A percentile compares a stretch with the other conserved stretches of the same genome.
Evolutionary conservation across 129 eudicot species (phyloP).

Genomic region (Erigeron canadensis): DNA sequence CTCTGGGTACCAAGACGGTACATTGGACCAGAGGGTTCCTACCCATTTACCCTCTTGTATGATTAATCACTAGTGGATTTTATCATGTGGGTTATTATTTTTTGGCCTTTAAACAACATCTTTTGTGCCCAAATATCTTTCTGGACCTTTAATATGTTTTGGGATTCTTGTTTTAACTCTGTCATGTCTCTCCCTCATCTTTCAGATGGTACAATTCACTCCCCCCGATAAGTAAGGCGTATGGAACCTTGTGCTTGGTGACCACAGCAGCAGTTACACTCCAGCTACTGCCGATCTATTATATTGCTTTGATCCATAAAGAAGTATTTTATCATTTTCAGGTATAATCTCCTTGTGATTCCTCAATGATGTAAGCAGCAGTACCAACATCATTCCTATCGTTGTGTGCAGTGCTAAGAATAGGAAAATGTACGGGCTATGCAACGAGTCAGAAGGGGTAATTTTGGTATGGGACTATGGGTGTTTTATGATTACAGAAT

Average conservation of each 20-base stretch:
- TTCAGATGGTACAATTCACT: constrained; percentile 26
- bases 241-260: constrained; percentile 25
- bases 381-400: neutral
- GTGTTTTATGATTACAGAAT: neutral
- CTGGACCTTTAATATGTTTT: neutral
- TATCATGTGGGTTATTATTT: neutral
- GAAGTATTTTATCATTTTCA: constrained; percentile 19
- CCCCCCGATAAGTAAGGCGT: constrained; percentile 22
- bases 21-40: too few relatives aligned
- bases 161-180: neutral
- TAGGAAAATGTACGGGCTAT: neutral
- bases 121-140: neutral
- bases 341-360: constrained; percentile 4
- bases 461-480: neutral
- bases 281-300: constrained; percentile 11
- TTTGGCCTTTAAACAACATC: neutral
- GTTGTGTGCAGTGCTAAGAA: neutral
- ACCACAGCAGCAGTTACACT: constrained; percentile 26
- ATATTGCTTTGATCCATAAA: constrained; percentile 21
- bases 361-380: neutral
- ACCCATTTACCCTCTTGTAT: too few relatives aligned
- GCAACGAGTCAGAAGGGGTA: neutral
- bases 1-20: too few relatives aligned
- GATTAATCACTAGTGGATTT: neutral
- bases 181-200: neutral